phyloP scores from a whole-genome alignment of 2,329 filamentous ascomycete genomes.

The Venturia asperata region DNA sequence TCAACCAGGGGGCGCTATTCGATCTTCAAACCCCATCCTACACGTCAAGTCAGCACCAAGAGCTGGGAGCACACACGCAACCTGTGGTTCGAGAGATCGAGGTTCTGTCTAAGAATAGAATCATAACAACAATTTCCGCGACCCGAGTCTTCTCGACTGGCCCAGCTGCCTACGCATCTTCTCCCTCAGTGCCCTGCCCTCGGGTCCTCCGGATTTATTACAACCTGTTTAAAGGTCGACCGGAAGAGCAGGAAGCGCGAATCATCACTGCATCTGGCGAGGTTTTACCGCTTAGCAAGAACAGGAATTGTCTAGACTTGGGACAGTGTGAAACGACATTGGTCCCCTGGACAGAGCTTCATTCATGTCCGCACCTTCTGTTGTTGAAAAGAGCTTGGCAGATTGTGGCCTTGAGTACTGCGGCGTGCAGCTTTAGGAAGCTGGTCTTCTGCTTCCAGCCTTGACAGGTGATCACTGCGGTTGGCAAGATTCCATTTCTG shows the following conservation, averaged over 20 bases:
- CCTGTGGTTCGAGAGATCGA: neutral
- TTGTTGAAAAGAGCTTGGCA: slow-evolving; percentile 7
- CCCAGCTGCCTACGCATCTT: neutral
- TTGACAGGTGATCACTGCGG: neutral
- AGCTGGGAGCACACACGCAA: neutral
- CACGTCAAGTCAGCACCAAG: neutral
- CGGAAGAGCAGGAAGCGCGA: neutral
- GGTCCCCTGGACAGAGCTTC: neutral
- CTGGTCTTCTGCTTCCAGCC: neutral
- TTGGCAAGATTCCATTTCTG: neutral
- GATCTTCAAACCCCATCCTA: no score
- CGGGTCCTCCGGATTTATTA: neutral
- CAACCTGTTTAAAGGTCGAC: neutral
- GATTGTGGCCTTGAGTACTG: neutral
- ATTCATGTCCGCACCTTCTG: neutral
- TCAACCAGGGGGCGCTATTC: neutral
- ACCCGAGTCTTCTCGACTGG: neutral
- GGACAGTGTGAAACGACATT: neutral
- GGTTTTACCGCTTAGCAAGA: neutral
- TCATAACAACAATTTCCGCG: neutral
- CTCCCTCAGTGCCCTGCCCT: neutral
- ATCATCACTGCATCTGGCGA: neutral
- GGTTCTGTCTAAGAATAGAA: neutral
- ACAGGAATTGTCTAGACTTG: neutral
- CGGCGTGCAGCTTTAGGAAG: neutral